Conservation (phyloP, 2,329 filamentous ascomycete species). For the Diplodia sapinea region DNA sequence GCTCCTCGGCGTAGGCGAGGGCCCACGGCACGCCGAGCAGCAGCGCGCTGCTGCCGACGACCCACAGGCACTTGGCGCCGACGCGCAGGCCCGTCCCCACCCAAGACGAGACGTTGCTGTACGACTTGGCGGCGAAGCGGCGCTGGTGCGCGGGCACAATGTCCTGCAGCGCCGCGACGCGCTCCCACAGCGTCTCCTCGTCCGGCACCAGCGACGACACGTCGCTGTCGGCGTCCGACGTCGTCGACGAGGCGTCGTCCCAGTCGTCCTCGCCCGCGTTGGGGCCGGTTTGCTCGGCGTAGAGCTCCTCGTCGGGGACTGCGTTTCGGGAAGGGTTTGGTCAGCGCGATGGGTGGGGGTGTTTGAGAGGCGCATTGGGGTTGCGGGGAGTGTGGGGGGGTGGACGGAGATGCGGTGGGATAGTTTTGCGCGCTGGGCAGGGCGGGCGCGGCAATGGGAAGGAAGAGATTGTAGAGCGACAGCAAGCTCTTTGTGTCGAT, state of each 20-base stretch:
- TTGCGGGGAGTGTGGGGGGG: not conserved
- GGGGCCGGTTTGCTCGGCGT: constrained; percentile 70
- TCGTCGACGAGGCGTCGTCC: constrained; percentile 73
- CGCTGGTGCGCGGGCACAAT: constrained; percentile 53
- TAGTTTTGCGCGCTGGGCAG: not conserved
- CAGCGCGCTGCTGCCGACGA: constrained; percentile 86
- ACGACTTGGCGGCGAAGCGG: constrained; percentile 49
- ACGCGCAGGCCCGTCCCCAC: constrained; percentile 69
- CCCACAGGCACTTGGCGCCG: constrained; percentile 86
- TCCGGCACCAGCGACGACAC: constrained; percentile 21
- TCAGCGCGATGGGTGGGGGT: not conserved
- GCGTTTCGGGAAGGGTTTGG: not conserved
- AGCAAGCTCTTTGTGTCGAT: not conserved
- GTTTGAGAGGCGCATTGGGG: not conserved
- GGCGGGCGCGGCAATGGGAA: not conserved
- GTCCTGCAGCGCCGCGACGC: constrained; percentile 52
- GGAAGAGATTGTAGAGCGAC: not conserved
- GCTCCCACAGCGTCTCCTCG: constrained; percentile 49
- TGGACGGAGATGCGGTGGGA: not conserved
- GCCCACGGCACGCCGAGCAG: constrained; percentile 92
- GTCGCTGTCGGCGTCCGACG: constrained; percentile 53
- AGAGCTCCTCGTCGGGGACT: constrained; percentile 94
- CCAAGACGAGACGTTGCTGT: constrained; percentile 61
- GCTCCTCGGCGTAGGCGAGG: constrained; percentile 91
- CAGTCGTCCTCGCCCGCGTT: constrained; percentile 76